phyloP scores from a whole-genome alignment of 257 asterid species.

The Orobanche coerulescens region DNA sequence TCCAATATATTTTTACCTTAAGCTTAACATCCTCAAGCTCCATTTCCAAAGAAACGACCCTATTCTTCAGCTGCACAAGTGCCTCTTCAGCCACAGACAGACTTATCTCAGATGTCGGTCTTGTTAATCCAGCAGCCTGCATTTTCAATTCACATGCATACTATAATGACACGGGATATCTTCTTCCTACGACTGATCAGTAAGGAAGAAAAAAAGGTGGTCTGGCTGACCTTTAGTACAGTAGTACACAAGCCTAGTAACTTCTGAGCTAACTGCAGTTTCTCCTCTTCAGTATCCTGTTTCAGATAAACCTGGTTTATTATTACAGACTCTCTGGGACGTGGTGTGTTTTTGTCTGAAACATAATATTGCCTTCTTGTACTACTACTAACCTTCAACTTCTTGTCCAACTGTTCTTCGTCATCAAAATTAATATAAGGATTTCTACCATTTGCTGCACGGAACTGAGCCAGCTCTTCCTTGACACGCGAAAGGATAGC shows the following conservation, averaged over 20 bases:
- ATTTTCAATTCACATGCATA: conserved; percentile 9
- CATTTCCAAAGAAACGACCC: conserved; percentile 53
- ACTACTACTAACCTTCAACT: conserved; percentile 53
- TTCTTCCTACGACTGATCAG: not conserved
- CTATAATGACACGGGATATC: too few relatives aligned
- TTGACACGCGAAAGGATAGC: conserved; percentile 62
- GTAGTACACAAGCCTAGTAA: conserved; percentile 68
- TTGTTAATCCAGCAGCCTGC: conserved; percentile 85
- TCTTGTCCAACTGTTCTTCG: conserved; percentile 54
- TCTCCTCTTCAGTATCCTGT: conserved; percentile 89
- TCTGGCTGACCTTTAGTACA: conserved; percentile 57
- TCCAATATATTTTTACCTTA: conserved; percentile 42
- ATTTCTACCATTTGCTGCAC: conserved; percentile 60
- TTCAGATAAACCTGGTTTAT: conserved; percentile 13
- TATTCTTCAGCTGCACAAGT: conserved; percentile 54
- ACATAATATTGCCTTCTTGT: not conserved
- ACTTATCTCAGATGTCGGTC: conserved; percentile 49
- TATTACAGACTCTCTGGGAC: not conserved
- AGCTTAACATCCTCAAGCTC: conserved; percentile 69
- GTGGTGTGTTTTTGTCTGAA: not conserved
- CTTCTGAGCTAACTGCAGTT: conserved; percentile 82
- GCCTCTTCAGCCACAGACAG: conserved; percentile 71
- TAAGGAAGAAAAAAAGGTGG: not conserved
- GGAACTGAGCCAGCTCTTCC: conserved; percentile 81
- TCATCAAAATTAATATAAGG: conserved; percentile 65